Evolutionary conservation across 2,329 filamentous ascomycete genomes (phyloP), one percentile per base, ranked within the genome.

Genomic region (Fusarium globosum): DNA sequence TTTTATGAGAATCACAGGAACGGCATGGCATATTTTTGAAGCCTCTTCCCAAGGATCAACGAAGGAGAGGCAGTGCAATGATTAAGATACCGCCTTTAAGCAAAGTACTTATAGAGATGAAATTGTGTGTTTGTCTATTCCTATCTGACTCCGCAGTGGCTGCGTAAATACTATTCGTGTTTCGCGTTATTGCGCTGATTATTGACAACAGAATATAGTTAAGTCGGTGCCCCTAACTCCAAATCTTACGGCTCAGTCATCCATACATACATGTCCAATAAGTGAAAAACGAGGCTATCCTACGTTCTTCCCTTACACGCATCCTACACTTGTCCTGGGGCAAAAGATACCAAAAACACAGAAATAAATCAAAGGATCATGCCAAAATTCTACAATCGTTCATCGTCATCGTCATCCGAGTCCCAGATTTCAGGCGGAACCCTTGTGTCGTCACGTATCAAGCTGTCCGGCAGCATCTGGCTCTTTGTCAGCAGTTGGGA

Each of bases 401-500:
- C 71, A 49, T 71, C 71, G 21, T 70, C 71, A 26, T 81, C 80
- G 14, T 84, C 72, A 14, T 84, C 81, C 43, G 81, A 84, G 68
- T 83, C 83, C 79, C 78, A 83, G 38, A 84, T 81, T 65, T 80
- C 80, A 20, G 77, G 78, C 10, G 80, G 80, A 30, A 75, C 74
- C 43, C 77, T 70, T 30, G 70, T 76, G 35, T 81, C 80, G 38
- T 85, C 85, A 36, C 78, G 72, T 13, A 86, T 28, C 62, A 86
- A 78, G 65, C 84, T 86, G 48, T 86, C 84, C 6, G 88, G 85
- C 64, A 90, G 79, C 80, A 88, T 84, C 78, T 89, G 87, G 69
- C 87, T 89, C 73, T 83, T 84, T 4, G 85, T 85, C 65, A 86
- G 76, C 23, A 89, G 80, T 78, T 90, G 86, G 14, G 86, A 88